phyloP scores from a whole-genome alignment of 2,329 filamentous ascomycete genomes.

The Pseudogymnoascus sp. region DNA sequence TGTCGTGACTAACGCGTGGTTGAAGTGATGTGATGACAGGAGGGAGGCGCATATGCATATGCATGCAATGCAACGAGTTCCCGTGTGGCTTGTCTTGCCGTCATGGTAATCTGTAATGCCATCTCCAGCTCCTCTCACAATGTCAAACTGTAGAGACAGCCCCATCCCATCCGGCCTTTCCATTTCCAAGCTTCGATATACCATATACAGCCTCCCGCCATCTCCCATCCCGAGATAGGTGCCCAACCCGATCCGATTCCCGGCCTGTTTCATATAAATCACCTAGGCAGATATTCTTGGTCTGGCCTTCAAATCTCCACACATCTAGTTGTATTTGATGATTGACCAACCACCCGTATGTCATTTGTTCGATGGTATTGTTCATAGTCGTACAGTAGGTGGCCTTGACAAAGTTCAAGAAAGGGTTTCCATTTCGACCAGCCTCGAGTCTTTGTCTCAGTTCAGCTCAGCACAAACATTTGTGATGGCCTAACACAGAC shows the following conservation, averaged over 20 bases:
- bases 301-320: too few relatives aligned
- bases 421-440: too few relatives aligned
- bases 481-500: too few relatives aligned
- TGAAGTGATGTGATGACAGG: not conserved
- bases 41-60: not conserved
- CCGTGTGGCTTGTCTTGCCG: not conserved
- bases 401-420: too few relatives aligned
- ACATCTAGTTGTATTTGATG: not conserved
- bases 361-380: not conserved
- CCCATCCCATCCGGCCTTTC: not conserved
- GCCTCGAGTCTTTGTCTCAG: too few relatives aligned
- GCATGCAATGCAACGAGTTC: not conserved
- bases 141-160: not conserved
- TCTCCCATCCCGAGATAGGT: not conserved
- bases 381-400: not conserved
- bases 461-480: too few relatives aligned
- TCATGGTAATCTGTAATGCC: not conserved
- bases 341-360: not conserved
- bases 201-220: not conserved
- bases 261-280: not conserved
- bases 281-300: too few relatives aligned
- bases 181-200: not conserved
- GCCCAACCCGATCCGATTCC: not conserved
- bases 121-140: not conserved
- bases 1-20: not conserved